Evolutionary conservation across 1,284 basidiomycete species (phyloP), one percentile per base, ranked within the genome.

Genomic region (Boletus semigastroideus): DNA sequence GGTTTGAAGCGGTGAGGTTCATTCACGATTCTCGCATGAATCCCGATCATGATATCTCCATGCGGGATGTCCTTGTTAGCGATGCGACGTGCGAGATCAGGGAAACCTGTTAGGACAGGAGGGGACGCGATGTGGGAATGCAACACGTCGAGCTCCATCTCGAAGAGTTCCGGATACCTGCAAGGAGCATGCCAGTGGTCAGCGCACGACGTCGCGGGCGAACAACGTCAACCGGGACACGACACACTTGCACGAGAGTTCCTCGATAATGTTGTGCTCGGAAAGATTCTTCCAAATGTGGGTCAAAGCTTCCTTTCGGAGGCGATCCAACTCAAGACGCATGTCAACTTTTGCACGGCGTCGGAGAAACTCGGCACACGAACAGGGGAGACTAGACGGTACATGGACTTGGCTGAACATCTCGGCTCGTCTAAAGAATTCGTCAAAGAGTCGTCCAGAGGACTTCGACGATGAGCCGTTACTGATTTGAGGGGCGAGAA

Each of bases 381-480:
- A 25, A 67, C 65, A 59, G 69, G 70, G 20, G 40, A 52, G 2
- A 67, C 63, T 1, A 66, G 63, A 16, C 57, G 59, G 46, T 69
- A 66, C 65, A 70, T 70, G 0, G 66, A 69, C 47, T 66, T 66
- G 1, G 66, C 65, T 4, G 65, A 66, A 47, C 65, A 66, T 22
- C 34, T 50, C 5, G 63, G 60, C n/a, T 42, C 45, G 9, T 56
- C 55, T 8, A 28, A 2, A 3, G 40, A 47, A 39, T 36, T 48
- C 3, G 40, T 25, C 25, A 25, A 25, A 25, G 25, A 4, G 25
- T 25, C 25, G 25, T 25, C 30, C 14, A 34, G 50, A 14, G 46
- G 48, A 22, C 17, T 0, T 3, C 16, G 1, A 39, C 25, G 25
- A 25, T 7, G 25, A 25, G 9, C 9, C 34, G 46, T 3, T 31